A percentile compares a stretch with the other conserved stretches of the same genome.
Evolutionary conservation across 2,329 filamentous ascomycete species (phyloP).

Genomic region (Calonectria hawksworthii): DNA sequence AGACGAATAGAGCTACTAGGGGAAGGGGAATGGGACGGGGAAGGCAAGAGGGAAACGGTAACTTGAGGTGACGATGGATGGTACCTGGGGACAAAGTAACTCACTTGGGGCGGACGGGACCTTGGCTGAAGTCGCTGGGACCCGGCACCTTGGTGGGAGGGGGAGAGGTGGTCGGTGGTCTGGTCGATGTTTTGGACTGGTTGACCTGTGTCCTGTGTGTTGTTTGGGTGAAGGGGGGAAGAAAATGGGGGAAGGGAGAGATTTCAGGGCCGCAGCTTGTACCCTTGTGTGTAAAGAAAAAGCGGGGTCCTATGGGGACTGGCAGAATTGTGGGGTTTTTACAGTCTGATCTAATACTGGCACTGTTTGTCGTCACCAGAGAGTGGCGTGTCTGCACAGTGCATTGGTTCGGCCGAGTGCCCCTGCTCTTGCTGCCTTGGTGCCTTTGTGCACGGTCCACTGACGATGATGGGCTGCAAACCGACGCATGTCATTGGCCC

Average conservation of each 20-base stretch:
- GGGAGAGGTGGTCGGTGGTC: slow-evolving; percentile 45
- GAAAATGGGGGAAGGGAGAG: slow-evolving; percentile 46
- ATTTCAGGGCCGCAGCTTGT: slow-evolving; percentile 32
- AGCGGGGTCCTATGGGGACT: slow-evolving; percentile 4
- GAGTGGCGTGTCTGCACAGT: not conserved
- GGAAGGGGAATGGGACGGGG: slow-evolving; percentile 28
- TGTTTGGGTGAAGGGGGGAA: slow-evolving; percentile 50
- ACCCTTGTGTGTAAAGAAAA: slow-evolving; percentile 21
- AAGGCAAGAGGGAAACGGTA: slow-evolving; percentile 34
- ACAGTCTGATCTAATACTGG: not conserved
- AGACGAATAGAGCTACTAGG: slow-evolving; percentile 30
- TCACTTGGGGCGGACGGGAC: slow-evolving; percentile 51
- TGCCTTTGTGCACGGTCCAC: slow-evolving; percentile 22
- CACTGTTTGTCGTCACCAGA: not conserved
- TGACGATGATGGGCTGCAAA: not conserved
- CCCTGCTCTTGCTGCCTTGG: slow-evolving; percentile 21
- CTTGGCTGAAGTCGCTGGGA: slow-evolving; percentile 48
- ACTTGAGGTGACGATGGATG: slow-evolving; percentile 46
- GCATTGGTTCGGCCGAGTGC: not conserved
- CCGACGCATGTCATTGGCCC: not conserved
- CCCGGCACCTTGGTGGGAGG: slow-evolving; percentile 43
- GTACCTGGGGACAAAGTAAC: slow-evolving; percentile 60
- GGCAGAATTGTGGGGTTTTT: not conserved
- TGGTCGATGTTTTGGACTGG: slow-evolving; percentile 56
- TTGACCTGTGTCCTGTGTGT: slow-evolving; percentile 44